Evolutionary conservation across 257 asterid genomes (phyloP).

Genomic region (Euphrasia confusa): DNA sequence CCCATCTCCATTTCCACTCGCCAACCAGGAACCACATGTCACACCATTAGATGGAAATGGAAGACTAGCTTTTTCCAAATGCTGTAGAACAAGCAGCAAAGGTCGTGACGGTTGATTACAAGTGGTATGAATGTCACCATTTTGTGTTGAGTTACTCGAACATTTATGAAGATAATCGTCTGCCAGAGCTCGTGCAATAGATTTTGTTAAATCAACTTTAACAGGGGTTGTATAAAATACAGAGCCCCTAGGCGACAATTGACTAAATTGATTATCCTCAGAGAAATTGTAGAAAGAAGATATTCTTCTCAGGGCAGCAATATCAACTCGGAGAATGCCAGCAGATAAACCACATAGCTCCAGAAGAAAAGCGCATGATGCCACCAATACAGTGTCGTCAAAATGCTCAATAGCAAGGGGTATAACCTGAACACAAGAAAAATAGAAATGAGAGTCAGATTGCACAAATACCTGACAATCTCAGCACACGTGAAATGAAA

Average conservation of each 20-base stretch:
- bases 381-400: constrained; percentile 76
- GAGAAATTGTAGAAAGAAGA: constrained; percentile 72
- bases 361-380: constrained; percentile 85
- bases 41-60: constrained; percentile 56
- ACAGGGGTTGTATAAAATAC: constrained; percentile 45
- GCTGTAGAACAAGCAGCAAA: constrained; percentile 80
- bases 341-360: constrained; percentile 89
- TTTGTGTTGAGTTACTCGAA: constrained; percentile 41
- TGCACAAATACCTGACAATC: constrained; percentile 16
- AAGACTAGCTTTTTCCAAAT: constrained; percentile 87
- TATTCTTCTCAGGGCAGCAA: constrained; percentile 93
- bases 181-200: constrained; percentile 90
- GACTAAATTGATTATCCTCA: constrained; percentile 44
- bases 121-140: constrained; percentile 32
- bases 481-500: neutral
- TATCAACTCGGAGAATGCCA: constrained; percentile 60
- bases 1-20: constrained; percentile 80
- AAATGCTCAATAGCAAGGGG: constrained; percentile 94
- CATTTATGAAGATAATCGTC: constrained; percentile 77
- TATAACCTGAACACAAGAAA: constrained; percentile 54
- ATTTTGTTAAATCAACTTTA: constrained; percentile 62
- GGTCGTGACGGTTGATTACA: constrained; percentile 64
- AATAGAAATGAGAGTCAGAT: constrained; percentile 21
- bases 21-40: constrained; percentile 92
- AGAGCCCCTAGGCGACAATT: constrained; percentile 52